These are phyloP conservation scores for Tripterygium wilfordii DNA, from an alignment of 177 flowering plant species.

Conservation along the genomic window DNA sequence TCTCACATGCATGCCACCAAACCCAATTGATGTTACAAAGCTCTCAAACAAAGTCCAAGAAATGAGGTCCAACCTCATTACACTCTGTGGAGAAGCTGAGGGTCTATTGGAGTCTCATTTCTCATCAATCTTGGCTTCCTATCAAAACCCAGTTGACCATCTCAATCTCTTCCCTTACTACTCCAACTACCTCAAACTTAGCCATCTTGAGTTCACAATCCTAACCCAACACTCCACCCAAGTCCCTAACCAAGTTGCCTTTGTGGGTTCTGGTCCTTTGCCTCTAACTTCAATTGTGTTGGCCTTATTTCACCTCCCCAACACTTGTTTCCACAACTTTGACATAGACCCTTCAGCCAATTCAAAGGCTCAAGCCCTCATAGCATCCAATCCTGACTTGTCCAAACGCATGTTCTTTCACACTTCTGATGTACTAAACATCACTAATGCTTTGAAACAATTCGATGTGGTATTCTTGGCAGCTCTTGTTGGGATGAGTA, in stretches of 20 bases:
- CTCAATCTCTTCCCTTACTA: constrained; percentile 71
- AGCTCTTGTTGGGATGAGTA: constrained; percentile 87
- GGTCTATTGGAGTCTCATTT: constrained; percentile 73
- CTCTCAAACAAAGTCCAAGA: constrained; percentile 43
- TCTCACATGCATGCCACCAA: constrained; percentile 68
- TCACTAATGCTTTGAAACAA: constrained; percentile 36
- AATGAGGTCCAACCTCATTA: constrained; percentile 59
- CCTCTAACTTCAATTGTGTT: constrained; percentile 83
- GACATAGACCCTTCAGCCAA: constrained; percentile 81
- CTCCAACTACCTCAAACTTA: constrained; percentile 71
- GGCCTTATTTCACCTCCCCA: constrained; percentile 54
- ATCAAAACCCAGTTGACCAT: constrained; percentile 57
- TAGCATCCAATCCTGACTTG: constrained; percentile 58
- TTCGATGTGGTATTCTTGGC: constrained; percentile 86
- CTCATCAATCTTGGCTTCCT: constrained; percentile 52
- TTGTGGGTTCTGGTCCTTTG: constrained; percentile 89
- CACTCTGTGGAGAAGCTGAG: constrained; percentile 84
- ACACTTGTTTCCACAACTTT: constrained; percentile 67
- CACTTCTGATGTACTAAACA: constrained; percentile 60
- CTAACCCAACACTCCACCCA: constrained; percentile 37
- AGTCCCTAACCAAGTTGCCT: constrained; percentile 54
- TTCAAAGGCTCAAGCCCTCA: constrained; percentile 42
- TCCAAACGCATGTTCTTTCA: constrained; percentile 69
- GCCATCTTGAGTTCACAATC: constrained; percentile 53
- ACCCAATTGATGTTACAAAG: constrained; percentile 60